Percentiles rank a stretch among this genome's conserved stretches.
Evolutionary conservation across 202 grass and related monocot genomes (phyloP).

Genomic region (Setaria viridis): DNA sequence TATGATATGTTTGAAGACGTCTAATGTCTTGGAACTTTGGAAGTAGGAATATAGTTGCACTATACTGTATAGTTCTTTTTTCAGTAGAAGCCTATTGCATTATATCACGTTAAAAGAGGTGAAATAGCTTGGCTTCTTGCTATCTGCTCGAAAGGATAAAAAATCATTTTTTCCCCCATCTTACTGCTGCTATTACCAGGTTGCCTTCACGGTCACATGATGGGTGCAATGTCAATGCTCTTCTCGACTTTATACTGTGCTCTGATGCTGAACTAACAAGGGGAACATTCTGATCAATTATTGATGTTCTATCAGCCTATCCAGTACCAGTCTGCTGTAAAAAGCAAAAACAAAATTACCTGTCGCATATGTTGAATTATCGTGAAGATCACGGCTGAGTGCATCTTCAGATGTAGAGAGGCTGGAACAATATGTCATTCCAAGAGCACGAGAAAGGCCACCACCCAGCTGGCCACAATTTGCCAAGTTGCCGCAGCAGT

Average conservation of each 20-base stretch:
- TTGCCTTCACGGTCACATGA: neutral
- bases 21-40: neutral
- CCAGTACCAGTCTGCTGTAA: too few species aligned
- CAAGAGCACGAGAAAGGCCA: neutral
- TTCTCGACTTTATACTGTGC: neutral
- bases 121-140: neutral
- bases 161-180: neutral
- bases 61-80: neutral
- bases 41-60: neutral
- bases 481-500: conserved; percentile 20
- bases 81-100: neutral
- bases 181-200: neutral
- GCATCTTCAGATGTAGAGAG: neutral
- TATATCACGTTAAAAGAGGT: neutral
- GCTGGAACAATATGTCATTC: conserved; percentile 8
- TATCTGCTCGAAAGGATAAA: neutral
- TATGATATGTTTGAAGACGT: neutral
- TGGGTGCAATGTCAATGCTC: neutral
- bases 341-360: neutral
- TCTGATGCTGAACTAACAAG: neutral
- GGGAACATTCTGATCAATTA: neutral
- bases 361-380: neutral
- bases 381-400: neutral
- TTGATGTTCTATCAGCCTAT: neutral
- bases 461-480: neutral